Evolutionary conservation across 164 flowering plant species (phyloP).

Genomic region (Kingdonia uniflora): DNA sequence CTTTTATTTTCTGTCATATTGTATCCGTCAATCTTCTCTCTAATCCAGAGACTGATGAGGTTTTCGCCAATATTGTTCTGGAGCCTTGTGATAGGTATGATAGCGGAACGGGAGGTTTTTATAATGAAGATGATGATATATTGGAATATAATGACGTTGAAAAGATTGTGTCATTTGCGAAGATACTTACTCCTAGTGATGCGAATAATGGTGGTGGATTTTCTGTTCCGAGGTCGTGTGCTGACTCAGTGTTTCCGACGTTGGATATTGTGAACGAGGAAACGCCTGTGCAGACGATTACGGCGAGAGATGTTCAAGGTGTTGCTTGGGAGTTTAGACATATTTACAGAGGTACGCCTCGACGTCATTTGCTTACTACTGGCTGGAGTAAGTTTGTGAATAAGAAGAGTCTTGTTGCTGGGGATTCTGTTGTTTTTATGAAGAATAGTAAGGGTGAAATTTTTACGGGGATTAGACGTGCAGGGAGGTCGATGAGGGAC

Average conservation of each 20-base stretch:
- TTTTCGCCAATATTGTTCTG: slow-evolving; percentile 27
- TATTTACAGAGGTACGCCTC: slow-evolving; percentile 66
- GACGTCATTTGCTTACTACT: slow-evolving; percentile 68
- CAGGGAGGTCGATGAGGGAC: slow-evolving; percentile 8
- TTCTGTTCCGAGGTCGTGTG: slow-evolving; percentile 56
- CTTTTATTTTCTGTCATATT: slow-evolving; percentile 29
- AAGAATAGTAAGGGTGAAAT: slow-evolving; percentile 25
- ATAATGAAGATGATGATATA: background rate
- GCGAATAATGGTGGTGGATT: slow-evolving; percentile 75
- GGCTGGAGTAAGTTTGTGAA: slow-evolving; percentile 93
- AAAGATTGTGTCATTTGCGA: slow-evolving; percentile 32
- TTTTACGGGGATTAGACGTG: slow-evolving; percentile 47
- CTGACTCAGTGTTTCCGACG: slow-evolving; percentile 59
- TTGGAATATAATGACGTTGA: background rate
- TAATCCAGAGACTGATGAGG: slow-evolving; percentile 39
- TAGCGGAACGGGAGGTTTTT: background rate
- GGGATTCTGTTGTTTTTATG: slow-evolving; percentile 74
- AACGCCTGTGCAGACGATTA: slow-evolving; percentile 60
- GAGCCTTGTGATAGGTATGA: background rate
- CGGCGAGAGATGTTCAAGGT: slow-evolving; percentile 42
- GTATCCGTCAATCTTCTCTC: slow-evolving; percentile 28
- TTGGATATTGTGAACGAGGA: slow-evolving; percentile 34
- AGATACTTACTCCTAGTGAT: slow-evolving; percentile 52
- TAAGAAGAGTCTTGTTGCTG: slow-evolving; percentile 54
- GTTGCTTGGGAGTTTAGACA: slow-evolving; percentile 45